phyloP scores from a whole-genome alignment of 176 grass and related monocot species.

The Oryza brachyantha region DNA sequence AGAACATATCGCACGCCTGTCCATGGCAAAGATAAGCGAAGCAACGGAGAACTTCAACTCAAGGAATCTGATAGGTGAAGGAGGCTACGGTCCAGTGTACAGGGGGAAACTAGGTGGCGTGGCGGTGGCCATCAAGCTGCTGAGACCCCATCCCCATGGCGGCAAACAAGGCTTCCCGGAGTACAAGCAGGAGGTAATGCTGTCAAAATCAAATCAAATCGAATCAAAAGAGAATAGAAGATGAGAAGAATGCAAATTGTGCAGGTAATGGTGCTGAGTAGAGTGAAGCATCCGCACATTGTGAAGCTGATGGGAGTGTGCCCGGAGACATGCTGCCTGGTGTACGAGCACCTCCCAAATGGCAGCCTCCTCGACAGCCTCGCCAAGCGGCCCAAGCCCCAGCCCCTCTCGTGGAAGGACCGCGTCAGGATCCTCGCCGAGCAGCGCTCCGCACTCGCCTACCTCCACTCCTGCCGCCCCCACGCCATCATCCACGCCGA shows the following conservation, averaged over 20 bases:
- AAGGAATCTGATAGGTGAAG: constrained; percentile 48
- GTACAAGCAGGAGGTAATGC: constrained; percentile 57
- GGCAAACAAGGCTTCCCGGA: constrained; percentile 44
- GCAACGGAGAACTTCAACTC: constrained; percentile 44
- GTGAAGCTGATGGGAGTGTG: constrained; percentile 70
- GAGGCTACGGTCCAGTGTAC: constrained; percentile 56
- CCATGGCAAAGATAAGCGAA: constrained; percentile 2
- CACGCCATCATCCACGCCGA: constrained; percentile 66
- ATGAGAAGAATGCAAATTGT: constrained; percentile 20
- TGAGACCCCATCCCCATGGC: constrained; percentile 39
- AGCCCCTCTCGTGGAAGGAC: constrained; percentile 47
- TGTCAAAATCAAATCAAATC: too few species aligned
- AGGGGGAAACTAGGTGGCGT: constrained; percentile 32
- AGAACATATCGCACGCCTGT: constrained; percentile 24
- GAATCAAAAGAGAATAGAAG: too few species aligned
- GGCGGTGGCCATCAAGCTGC: constrained; percentile 53
- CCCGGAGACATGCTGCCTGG: constrained; percentile 41
- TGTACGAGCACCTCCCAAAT: constrained; percentile 67
- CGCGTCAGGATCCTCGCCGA: constrained; percentile 48
- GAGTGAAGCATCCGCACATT: constrained; percentile 59
- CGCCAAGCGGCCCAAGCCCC: not conserved
- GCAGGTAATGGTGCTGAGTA: constrained; percentile 54
- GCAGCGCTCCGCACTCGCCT: constrained; percentile 50
- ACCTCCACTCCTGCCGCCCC: constrained; percentile 56
- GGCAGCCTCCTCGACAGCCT: constrained; percentile 56